These are phyloP conservation scores for Pleurotus platypus DNA, from an alignment of 768 basidiomycete genomes.

Conservation along the genomic window DNA sequence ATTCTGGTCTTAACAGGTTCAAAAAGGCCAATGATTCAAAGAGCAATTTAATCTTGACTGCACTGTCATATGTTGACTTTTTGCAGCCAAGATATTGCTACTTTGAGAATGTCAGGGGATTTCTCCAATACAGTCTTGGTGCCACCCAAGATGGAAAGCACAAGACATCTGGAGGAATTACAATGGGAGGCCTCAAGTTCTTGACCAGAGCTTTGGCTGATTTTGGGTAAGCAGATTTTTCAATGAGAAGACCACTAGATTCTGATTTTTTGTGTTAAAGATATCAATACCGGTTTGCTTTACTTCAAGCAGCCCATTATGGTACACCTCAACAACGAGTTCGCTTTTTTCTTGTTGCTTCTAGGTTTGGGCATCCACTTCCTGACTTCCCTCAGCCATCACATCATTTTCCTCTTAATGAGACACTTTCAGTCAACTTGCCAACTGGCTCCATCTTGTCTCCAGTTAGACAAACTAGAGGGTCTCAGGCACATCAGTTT, in stretches of 20 bases:
- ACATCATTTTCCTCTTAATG: conserved; percentile 43
- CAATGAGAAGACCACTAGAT: neutral
- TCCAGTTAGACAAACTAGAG: conserved; percentile 43
- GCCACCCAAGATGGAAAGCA: conserved; percentile 36
- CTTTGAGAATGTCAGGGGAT: conserved; percentile 55
- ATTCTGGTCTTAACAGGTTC: conserved; percentile 71
- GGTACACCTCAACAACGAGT: conserved; percentile 53
- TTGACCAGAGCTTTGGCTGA: conserved; percentile 55
- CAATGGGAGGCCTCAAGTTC: conserved; percentile 75
- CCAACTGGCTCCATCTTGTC: conserved; percentile 34
- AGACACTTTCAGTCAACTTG: conserved; percentile 49
- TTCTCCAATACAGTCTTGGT: conserved; percentile 39
- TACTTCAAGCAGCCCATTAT: conserved; percentile 53
- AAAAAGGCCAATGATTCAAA: conserved; percentile 64
- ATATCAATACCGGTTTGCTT: conserved; percentile 48
- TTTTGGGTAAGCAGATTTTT: conserved; percentile 48
- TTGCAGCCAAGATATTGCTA: conserved; percentile 38
- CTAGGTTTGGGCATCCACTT: conserved; percentile 34
- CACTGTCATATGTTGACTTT: conserved; percentile 47
- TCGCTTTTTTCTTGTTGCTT: conserved; percentile 53
- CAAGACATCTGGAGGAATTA: conserved; percentile 57
- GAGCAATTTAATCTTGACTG: conserved; percentile 65
- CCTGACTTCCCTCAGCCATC: conserved; percentile 55
- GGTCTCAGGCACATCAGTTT: conserved; percentile 51
- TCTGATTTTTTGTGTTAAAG: conserved; percentile 20